Percentiles rank a stretch among this genome's conserved stretches.
Conservation (phyloP, 2,329 filamentous ascomycete species). For the Colletotrichum simmondsii region DNA sequence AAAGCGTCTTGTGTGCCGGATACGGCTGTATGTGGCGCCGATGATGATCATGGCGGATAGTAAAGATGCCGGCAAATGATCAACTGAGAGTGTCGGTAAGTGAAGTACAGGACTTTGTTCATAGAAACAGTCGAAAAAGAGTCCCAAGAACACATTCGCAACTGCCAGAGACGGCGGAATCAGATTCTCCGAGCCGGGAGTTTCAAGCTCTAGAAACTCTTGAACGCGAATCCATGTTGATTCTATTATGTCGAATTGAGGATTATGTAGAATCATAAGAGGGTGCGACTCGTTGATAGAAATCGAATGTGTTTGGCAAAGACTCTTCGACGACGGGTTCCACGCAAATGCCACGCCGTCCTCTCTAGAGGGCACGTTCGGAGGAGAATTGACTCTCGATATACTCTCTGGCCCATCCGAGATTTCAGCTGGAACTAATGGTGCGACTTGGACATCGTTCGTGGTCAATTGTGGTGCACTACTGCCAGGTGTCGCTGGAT, state of each 20-base stretch:
- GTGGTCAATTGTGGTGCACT: too few relatives aligned
- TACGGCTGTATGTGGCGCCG: slow-evolving; percentile 10
- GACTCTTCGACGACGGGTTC: background rate
- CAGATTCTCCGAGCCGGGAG: background rate
- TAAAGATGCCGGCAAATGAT: background rate
- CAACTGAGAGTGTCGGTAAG: background rate
- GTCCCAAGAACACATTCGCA: slow-evolving; percentile 9
- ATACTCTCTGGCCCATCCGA: background rate
- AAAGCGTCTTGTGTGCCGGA: slow-evolving; percentile 1
- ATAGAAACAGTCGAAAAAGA: slow-evolving; percentile 7
- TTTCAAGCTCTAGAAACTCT: background rate
- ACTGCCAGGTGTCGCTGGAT: background rate
- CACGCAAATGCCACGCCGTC: slow-evolving; percentile 13
- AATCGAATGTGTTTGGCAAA: background rate
- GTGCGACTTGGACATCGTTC: too few relatives aligned
- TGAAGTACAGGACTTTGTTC: slow-evolving; percentile 17
- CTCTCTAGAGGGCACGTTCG: slow-evolving; percentile 10
- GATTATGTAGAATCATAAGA: background rate
- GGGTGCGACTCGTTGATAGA: background rate
- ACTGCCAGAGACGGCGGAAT: background rate
- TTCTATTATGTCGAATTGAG: slow-evolving; percentile 1
- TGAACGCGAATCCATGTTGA: background rate
- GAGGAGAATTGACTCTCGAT: background rate
- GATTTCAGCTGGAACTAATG: background rate
- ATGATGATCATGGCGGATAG: slow-evolving; percentile 13